Evolutionary conservation across 345 rosid genomes (phyloP), one percentile per base, ranked within the genome.

Genomic region (Gossypioides kirkii): DNA sequence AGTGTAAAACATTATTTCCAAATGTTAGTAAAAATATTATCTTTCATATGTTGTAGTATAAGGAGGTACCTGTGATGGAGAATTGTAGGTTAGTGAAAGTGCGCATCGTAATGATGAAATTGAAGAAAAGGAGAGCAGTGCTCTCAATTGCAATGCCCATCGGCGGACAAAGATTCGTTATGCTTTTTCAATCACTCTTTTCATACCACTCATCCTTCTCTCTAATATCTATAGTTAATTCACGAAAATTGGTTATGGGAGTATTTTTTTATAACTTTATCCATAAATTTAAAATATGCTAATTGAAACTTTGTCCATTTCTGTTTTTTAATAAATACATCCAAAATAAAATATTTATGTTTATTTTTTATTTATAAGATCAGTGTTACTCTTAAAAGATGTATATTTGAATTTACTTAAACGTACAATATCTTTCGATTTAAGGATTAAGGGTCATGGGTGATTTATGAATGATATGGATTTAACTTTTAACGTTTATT

Each of bases 41-140:
- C 4, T 6, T 32, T 32, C 36, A 32, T 0, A 32, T 32, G 36
- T 1, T 32, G 36, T 4, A 4, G 36, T 32, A 32, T 32, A 32
- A 4, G 36, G 36, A n/a, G n/a, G n/a, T 12, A 32, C n/a, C 36
- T 14, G 12, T 16, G 4, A 5, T 14, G 49, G 26, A 38, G 10
- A 6, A 28, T 55, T 67, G 64, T 11, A 42, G 50, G 46, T 2
- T 50, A 67, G 26, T 26, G 53, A 26, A 54, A 1, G 74, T 59
- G 64, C 23, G 11, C 8, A 61, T 61, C 69, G 54, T 46, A 69
- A 73, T 72, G 62, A 77, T 80, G 76, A 59, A 71, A 10, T 20
- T 10, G 43, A 60, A 58, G 75, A 74, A 66, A 80, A 67, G 47
- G 62, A 61, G 41, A 46, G 72, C 28, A 49, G 55, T 61, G 42